Evolutionary conservation across 2,329 filamentous ascomycete species (phyloP).

Genomic region (Paraphaeosphaeria minitans): DNA sequence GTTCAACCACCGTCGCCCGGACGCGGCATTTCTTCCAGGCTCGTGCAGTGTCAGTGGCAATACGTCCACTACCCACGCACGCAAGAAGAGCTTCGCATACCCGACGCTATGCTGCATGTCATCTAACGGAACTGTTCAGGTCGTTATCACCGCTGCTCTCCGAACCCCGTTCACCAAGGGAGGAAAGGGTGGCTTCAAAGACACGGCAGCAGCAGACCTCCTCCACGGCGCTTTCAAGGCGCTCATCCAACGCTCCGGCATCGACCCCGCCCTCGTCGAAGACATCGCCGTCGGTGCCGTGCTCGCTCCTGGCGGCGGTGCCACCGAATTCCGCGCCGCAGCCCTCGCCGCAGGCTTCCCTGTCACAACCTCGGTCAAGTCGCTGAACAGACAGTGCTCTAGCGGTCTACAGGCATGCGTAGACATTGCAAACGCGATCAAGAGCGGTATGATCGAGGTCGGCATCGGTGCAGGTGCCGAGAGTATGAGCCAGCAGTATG

Average conservation of each 20-base stretch:
- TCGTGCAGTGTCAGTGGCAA: neutral
- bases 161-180: conserved; percentile 92
- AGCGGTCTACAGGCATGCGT: conserved; percentile 90
- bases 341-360: conserved; percentile 90
- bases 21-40: neutral
- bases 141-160: conserved; percentile 89
- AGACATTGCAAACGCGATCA: conserved; percentile 93
- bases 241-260: conserved; percentile 81
- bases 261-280: conserved; percentile 86
- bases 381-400: conserved; percentile 92
- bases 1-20: conserved; percentile 15
- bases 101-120: neutral
- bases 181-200: conserved; percentile 93
- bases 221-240: conserved; percentile 82
- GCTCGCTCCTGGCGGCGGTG: conserved; percentile 88
- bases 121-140: conserved; percentile 38
- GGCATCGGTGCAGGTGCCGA: conserved; percentile 94
- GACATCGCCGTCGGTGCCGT: conserved; percentile 93
- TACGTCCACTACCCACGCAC: neutral
- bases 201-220: conserved; percentile 85
- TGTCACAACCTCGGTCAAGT: conserved; percentile 79
- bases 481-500: conserved; percentile 94
- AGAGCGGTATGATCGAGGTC: conserved; percentile 89
- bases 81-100: neutral
- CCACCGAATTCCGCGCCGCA: conserved; percentile 95